Conservation (phyloP, 306 rosid genomes). For the Crataegus laevigata region DNA sequence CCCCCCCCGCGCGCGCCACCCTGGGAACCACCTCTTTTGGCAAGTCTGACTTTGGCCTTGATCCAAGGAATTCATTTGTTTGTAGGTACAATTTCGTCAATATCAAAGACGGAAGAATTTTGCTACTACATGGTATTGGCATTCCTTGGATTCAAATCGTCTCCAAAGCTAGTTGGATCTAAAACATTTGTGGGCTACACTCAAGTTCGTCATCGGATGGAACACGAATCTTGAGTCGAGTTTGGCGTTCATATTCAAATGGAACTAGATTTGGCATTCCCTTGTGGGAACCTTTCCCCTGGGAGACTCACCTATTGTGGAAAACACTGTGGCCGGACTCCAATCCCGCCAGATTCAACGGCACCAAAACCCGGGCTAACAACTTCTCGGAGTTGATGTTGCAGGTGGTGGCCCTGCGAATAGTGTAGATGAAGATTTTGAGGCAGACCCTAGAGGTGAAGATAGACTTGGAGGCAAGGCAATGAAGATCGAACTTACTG, state of each 20-base stretch:
- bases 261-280: constrained; percentile 33
- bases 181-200: constrained; percentile 80
- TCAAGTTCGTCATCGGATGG: constrained; percentile 73
- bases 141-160: no score
- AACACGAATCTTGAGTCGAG: constrained; percentile 75
- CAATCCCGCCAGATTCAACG: constrained; percentile 30
- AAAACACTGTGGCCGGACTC: constrained; percentile 34
- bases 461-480: constrained; percentile 33
- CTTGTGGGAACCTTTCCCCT: constrained; percentile 19
- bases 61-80: no score
- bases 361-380: constrained; percentile 39
- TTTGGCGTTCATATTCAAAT: constrained; percentile 41
- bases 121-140: no score
- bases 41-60: no score
- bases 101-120: no score
- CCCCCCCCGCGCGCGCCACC: no score
- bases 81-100: no score
- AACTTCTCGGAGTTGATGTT: constrained; percentile 28
- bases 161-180: neutral
- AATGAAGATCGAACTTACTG: constrained; percentile 42
- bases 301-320: constrained; percentile 53
- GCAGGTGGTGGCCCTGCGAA: constrained; percentile 27
- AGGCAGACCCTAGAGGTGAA: no score
- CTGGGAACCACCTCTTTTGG: no score
- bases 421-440: constrained; percentile 19